Evolutionary conservation across 139 green algal genomes (phyloP), one percentile per base, ranked within the genome.

Genomic region (Haematococcus lacustris): DNA sequence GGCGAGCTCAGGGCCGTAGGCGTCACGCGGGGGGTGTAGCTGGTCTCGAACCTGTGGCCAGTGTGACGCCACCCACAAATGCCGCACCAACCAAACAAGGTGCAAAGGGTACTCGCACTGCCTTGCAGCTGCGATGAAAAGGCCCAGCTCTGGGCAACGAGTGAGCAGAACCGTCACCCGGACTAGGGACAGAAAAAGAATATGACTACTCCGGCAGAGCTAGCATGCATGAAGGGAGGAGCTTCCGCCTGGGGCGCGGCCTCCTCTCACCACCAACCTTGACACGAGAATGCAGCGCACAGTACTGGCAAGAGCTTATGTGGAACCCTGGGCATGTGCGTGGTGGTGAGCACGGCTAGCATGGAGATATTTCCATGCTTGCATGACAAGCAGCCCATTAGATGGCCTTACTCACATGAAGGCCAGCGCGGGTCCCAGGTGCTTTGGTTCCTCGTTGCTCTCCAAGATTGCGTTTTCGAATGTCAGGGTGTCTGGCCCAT

Each of bases 401-500:
- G 21, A n/a, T 57, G 47, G 21, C 13, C 13, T 28, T 57, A 69
- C 63, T 38, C 63, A 94, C 91, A 96, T 96, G 78, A 96, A 96
- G 0, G 91, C 91, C 35, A 96, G 82, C 0, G 85, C 39, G 28
- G 89, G 39, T 1, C 68, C 71, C 38, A 93, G 77, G 40, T 90
- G 83, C 28, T 75, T 53, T 1, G 87, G 84, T 37, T 79, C 37
- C 38, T 91, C 85, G 13, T 73, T 64, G 40, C 83, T 73, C 0
- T 64, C 39, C 3, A 33, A 4, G 1, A 86, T 79, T n/a, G 87
- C 87, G 1, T 72, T 63, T 76, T 97, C 90, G 69, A 88, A 98
- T 0, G 90, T 96, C 0, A 68, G 53, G 0, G 89, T 89, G 80
- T 98, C 93, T 3, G 93, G 93, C 0, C 93, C 93, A 80, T 97